Percentiles rank a stretch among this genome's conserved stretches.
These are phyloP conservation scores for Solanum bulbocastanum DNA, from an alignment of 257 asterid genomes.

Conservation along the genomic window DNA sequence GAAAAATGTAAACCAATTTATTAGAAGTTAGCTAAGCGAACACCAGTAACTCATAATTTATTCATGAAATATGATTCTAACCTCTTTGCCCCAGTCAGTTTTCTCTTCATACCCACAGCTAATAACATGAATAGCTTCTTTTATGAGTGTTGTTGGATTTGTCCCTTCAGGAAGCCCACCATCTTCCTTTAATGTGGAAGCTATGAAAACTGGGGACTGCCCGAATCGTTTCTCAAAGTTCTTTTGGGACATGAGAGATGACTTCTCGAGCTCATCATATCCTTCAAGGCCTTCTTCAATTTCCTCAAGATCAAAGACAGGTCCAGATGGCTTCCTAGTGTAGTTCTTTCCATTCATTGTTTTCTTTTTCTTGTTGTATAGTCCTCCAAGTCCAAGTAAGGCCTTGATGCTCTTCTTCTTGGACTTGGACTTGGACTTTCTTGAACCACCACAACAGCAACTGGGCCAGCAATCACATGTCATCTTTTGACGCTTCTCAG, in stretches of 20 bases:
- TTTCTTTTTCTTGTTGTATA: conserved; percentile 52
- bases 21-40: neutral
- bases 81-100: conserved; percentile 94
- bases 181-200: conserved; percentile 74
- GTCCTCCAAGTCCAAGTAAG: conserved; percentile 44
- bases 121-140: conserved; percentile 86
- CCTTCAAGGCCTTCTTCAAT: conserved; percentile 90
- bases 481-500: conserved; percentile 69
- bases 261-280: conserved; percentile 75
- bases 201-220: conserved; percentile 68
- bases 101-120: conserved; percentile 86
- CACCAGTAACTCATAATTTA: neutral
- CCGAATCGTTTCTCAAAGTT: conserved; percentile 76
- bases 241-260: conserved; percentile 86
- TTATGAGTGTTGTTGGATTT: conserved; percentile 43
- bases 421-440: conserved; percentile 47
- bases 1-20: neutral
- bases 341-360: conserved; percentile 51
- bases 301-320: conserved; percentile 66
- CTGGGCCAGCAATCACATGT: conserved; percentile 82
- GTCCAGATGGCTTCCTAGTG: conserved; percentile 40
- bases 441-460: conserved; percentile 62
- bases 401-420: conserved; percentile 62
- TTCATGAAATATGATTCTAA: conserved; percentile 1
- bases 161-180: conserved; percentile 78